A percentile compares a stretch with the other conserved stretches of the same genome.
Evolutionary conservation across 108 stramenopile species (phyloP).

Genomic region (Conticribra guillardii): DNA sequence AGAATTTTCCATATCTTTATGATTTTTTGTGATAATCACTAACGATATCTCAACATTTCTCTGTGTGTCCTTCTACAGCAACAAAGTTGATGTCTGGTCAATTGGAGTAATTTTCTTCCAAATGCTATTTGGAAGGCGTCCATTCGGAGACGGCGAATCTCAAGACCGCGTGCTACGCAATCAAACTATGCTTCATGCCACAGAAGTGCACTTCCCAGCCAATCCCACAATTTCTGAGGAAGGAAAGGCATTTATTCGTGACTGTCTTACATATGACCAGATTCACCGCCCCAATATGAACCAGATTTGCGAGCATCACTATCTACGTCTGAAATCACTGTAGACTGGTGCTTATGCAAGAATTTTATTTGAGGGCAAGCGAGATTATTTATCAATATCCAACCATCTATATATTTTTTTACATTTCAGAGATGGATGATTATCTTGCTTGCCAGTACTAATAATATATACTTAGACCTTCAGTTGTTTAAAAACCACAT

Average conservation of each 20-base stretch:
- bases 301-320: constrained; percentile 82
- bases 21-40: neutral
- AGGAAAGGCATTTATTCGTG: constrained; percentile 92
- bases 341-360: no score
- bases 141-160: constrained; percentile 98
- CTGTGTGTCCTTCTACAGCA: constrained; percentile 54
- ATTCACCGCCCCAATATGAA: constrained; percentile 88
- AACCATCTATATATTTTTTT: no score
- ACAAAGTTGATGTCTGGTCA: constrained; percentile 99
- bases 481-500: no score
- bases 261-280: constrained; percentile 92
- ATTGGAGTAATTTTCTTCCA: constrained; percentile 99
- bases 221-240: constrained; percentile 84
- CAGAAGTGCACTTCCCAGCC: constrained; percentile 90
- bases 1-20: neutral
- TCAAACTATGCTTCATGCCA: constrained; percentile 93
- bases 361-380: no score
- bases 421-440: no score
- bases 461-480: no score
- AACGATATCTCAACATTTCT: neutral
- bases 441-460: no score
- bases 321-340: no score
- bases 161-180: constrained; percentile 92
- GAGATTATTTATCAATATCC: no score
- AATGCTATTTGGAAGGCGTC: constrained; percentile 96